Conservation (phyloP, 2,329 filamentous ascomycete species). For the Celoporthe dispersa region DNA sequence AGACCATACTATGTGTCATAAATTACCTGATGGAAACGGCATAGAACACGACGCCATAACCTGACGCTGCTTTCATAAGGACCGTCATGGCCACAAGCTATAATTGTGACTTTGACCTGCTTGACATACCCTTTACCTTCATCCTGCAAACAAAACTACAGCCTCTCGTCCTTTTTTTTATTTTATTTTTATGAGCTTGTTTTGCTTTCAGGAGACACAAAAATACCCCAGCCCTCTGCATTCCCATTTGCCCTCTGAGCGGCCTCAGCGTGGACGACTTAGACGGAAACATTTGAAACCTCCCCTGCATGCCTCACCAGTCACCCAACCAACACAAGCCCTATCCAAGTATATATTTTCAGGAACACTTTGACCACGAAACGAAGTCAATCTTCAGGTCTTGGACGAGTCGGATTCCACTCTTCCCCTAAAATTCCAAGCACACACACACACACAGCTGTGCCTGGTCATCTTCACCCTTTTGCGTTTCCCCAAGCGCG, state of each 20-base stretch:
- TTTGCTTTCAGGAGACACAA: neutral
- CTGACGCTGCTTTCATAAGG: constrained; percentile 27
- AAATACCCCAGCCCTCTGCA: constrained; percentile 12
- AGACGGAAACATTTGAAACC: constrained; percentile 10
- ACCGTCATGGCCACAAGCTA: constrained; percentile 29
- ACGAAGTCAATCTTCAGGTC: neutral
- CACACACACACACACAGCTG: neutral
- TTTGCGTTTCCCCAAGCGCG: neutral
- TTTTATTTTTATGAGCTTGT: neutral
- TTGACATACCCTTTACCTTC: neutral
- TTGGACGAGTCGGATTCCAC: too few species aligned
- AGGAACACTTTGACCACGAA: neutral
- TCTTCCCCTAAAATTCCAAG: neutral
- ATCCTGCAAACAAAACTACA: neutral
- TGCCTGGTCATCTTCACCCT: neutral
- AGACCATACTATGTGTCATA: constrained; percentile 33
- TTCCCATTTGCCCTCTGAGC: constrained; percentile 1
- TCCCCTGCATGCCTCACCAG: neutral
- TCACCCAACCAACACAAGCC: neutral
- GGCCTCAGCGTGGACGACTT: constrained; percentile 16
- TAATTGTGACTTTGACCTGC: neutral
- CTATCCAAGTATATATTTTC: neutral
- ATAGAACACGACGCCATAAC: constrained; percentile 8
- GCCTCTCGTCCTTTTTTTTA: constrained; percentile 16
- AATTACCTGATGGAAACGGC: constrained; percentile 35